Conservation (phyloP, 1,284 basidiomycete species). For the Boletus holoroseus region DNA sequence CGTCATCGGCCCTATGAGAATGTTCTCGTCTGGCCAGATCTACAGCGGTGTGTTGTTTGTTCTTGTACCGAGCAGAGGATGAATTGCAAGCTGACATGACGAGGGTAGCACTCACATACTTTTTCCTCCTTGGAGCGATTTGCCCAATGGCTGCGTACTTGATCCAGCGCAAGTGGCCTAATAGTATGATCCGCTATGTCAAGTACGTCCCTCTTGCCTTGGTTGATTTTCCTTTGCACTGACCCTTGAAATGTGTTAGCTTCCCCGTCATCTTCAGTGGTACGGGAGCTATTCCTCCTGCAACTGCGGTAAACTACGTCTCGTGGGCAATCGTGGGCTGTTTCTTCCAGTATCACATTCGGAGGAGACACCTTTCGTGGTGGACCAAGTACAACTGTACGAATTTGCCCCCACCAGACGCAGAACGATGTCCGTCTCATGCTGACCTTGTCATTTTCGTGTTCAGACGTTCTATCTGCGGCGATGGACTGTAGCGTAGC, state of each 20-base stretch:
- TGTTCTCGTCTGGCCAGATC: slow-evolving; percentile 27
- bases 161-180: slow-evolving; percentile 40
- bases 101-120: slow-evolving; percentile 37
- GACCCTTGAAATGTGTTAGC: slow-evolving; percentile 18
- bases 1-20: slow-evolving; percentile 36
- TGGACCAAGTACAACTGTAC: slow-evolving; percentile 54
- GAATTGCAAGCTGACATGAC: neutral
- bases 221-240: neutral
- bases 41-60: slow-evolving; percentile 22
- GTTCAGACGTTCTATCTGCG: slow-evolving; percentile 45
- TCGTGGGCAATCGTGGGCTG: slow-evolving; percentile 48
- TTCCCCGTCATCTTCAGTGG: slow-evolving; percentile 53
- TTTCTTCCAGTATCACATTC: slow-evolving; percentile 51
- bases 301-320: slow-evolving; percentile 43
- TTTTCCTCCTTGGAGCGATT: slow-evolving; percentile 54
- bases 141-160: slow-evolving; percentile 40
- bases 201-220: slow-evolving; percentile 31
- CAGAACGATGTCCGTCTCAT: no score
- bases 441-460: neutral
- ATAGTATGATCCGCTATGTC: slow-evolving; percentile 41
- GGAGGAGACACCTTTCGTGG: slow-evolving; percentile 45
- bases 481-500: slow-evolving; percentile 53
- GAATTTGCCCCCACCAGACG: neutral
- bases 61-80: no score
- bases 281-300: slow-evolving; percentile 47